Percentiles rank a stretch among this genome's conserved stretches.
These are phyloP conservation scores for Fragaria vesca DNA, from an alignment of 306 rosid genomes.

Conservation along the genomic window DNA sequence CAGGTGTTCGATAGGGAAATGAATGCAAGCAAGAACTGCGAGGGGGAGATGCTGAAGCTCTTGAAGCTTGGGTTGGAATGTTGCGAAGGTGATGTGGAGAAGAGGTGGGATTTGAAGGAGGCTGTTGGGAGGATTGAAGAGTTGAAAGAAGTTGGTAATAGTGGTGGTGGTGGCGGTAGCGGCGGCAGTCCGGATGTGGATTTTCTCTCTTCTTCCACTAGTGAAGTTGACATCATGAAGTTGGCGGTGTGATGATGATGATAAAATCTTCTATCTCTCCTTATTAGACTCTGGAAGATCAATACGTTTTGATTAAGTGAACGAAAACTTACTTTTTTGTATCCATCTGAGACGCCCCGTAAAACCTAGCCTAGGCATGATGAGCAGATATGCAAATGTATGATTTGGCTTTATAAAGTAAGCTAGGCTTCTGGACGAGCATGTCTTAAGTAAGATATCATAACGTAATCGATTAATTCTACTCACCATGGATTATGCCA, in stretches of 20 bases:
- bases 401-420: slow-evolving; percentile 11
- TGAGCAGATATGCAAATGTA: neutral
- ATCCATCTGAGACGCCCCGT: neutral
- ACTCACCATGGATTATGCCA: neutral
- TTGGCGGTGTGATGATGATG: slow-evolving; percentile 23
- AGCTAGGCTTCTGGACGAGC: neutral
- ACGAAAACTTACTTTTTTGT: neutral
- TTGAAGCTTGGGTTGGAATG: slow-evolving; percentile 65
- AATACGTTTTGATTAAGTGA: neutral
- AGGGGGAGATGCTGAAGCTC: slow-evolving; percentile 60
- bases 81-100: slow-evolving; percentile 64
- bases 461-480: neutral
- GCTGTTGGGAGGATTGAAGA: slow-evolving; percentile 62
- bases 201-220: slow-evolving; percentile 27
- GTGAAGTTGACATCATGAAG: slow-evolving; percentile 41
- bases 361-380: slow-evolving; percentile 8
- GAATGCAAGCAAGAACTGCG: slow-evolving; percentile 34
- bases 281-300: neutral
- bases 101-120: slow-evolving; percentile 66
- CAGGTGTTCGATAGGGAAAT: slow-evolving; percentile 63
- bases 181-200: slow-evolving; percentile 20
- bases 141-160: slow-evolving; percentile 45
- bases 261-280: neutral
- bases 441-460: neutral
- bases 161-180: slow-evolving; percentile 1